Percentiles rank a stretch among this genome's conserved stretches.
phyloP scores from a whole-genome alignment of 768 basidiomycete genomes.

The Thelephora ganbajun region DNA sequence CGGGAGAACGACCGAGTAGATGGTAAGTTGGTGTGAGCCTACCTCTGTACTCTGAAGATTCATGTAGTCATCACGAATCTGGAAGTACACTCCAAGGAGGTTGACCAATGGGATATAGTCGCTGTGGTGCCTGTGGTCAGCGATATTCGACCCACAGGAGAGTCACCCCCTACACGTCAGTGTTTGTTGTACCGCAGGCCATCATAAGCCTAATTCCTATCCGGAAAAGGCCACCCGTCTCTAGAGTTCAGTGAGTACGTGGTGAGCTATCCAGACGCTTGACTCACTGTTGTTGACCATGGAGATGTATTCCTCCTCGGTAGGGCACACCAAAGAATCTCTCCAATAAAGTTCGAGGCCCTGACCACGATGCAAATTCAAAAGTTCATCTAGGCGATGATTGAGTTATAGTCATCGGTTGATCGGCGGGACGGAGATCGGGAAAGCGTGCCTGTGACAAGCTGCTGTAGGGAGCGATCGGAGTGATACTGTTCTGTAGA shows the following conservation, averaged over 20 bases:
- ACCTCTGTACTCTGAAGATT: conserved; percentile 84
- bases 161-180: conserved; percentile 33
- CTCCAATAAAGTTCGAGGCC: conserved; percentile 92
- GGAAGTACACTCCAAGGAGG: conserved; percentile 87
- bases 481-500: conserved; percentile 6
- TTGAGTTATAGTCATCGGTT: not conserved
- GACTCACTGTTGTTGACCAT: conserved; percentile 91
- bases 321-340: conserved; percentile 81
- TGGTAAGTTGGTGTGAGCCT: conserved; percentile 4
- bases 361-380: conserved; percentile 76
- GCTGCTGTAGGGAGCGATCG: conserved; percentile 40
- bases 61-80: conserved; percentile 96
- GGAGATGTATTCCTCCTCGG: conserved; percentile 83
- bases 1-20: not conserved
- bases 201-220: conserved; percentile 95
- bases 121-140: conserved; percentile 21
- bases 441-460: conserved; percentile 52
- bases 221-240: conserved; percentile 88
- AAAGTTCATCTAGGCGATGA: conserved; percentile 12
- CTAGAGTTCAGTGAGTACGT: conserved; percentile 24
- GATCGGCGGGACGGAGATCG: not conserved
- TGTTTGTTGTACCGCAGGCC: conserved; percentile 61
- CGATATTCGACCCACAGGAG: not conserved
- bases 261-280: not conserved
- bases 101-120: conserved; percentile 90